A percentile compares a stretch with the other conserved stretches of the same genome.
Conservation (phyloP, 2,329 filamentous ascomycete species). For the Cryoendolithus antarcticus region DNA sequence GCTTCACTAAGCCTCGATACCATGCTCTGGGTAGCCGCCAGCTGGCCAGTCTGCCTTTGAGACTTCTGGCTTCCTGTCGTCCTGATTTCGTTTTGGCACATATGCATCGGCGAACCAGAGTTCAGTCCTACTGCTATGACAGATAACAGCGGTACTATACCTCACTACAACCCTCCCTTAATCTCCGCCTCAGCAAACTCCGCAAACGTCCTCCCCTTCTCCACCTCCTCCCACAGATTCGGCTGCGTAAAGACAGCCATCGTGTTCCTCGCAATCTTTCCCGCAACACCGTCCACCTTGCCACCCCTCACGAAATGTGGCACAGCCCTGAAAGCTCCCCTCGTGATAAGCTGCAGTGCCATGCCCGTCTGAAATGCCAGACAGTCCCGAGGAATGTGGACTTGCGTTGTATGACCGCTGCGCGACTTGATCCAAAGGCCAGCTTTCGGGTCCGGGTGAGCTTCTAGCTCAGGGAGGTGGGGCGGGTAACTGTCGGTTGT, state of each 20-base stretch:
- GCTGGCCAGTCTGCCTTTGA: too few species aligned
- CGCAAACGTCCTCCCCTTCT: conserved; percentile 59
- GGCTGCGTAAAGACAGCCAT: conserved; percentile 95
- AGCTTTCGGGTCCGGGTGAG: conserved; percentile 69
- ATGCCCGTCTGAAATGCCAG: conserved; percentile 95
- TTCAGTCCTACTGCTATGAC: too few species aligned
- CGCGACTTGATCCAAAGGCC: conserved; percentile 88
- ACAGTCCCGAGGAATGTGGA: conserved; percentile 79
- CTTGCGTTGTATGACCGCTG: conserved; percentile 70
- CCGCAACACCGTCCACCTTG: conserved; percentile 23
- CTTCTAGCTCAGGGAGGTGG: conserved; percentile 55
- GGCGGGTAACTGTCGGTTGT: conserved; percentile 24
- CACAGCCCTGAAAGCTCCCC: conserved; percentile 84
- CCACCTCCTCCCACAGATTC: conserved; percentile 67
- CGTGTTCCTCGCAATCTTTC: conserved; percentile 53
- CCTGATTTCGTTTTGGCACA: too few species aligned
- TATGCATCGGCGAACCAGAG: too few species aligned
- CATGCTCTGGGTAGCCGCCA: too few species aligned
- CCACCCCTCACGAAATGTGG: conserved; percentile 84
- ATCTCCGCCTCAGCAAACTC: conserved; percentile 48
- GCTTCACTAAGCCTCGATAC: too few species aligned
- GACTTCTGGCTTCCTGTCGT: too few species aligned
- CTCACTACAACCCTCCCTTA: neutral
- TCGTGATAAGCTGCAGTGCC: conserved; percentile 77
- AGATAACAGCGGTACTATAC: too few species aligned